Conservation (phyloP, 208 protist genomes). For the Trypanosoma cruzi region DNA sequence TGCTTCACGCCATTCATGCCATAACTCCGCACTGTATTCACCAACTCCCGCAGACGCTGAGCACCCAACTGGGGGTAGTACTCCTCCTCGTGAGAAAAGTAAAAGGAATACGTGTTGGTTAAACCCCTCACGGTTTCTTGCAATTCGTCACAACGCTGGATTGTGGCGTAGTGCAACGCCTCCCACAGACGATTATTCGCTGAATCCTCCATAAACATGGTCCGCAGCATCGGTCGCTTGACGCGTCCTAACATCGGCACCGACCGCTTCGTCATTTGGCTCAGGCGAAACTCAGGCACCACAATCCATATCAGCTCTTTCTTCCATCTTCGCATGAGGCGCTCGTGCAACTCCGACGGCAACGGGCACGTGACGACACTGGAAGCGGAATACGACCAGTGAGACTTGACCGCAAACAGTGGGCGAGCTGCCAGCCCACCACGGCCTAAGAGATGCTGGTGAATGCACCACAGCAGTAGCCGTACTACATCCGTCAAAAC, state of each 20-base stretch:
- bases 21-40: not conserved
- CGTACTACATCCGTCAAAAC: conserved; percentile 6
- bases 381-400: conserved; percentile 10
- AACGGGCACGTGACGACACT: conserved; percentile 12
- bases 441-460: conserved; percentile 9
- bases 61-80: not conserved
- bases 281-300: conserved; percentile 21
- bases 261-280: conserved; percentile 17
- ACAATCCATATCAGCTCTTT: conserved; percentile 26
- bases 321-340: conserved; percentile 9
- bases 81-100: conserved; percentile 17
- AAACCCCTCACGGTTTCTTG: conserved; percentile 3
- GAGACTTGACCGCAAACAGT: conserved; percentile 20
- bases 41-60: conserved; percentile 9
- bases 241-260: not conserved
- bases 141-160: conserved; percentile 22
- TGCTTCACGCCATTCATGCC: not conserved
- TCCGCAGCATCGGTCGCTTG: conserved; percentile 1
- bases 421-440: conserved; percentile 8
- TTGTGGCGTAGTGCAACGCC: conserved; percentile 18
- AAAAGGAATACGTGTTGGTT: conserved; percentile 18
- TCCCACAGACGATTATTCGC: conserved; percentile 18
- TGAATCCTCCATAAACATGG: conserved; percentile 10
- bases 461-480: conserved; percentile 13
- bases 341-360: conserved; percentile 20